Base-by-base conservation (phyloP, 495 filamentous ascomycete species). In the Trichodelitschia bisporula region DNA sequence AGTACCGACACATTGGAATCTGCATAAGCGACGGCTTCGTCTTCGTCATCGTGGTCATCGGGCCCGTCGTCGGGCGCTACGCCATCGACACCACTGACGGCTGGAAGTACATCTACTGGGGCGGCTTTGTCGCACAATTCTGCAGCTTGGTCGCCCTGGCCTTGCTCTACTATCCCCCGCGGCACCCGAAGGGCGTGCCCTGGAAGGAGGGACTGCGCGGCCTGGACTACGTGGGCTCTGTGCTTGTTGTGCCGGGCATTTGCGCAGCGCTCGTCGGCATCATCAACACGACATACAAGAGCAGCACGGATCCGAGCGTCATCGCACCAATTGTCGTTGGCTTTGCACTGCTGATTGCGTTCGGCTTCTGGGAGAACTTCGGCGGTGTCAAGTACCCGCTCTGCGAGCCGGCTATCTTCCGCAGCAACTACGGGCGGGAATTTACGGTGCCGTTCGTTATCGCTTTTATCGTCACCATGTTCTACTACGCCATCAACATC, bases 201-300 rank as follows among this genome's bases (percentile, higher is more conserved):
- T 50, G 45, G 43, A 28, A 34, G 14, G 43, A 50, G 26, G 47
- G 37, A 1, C 28, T 40, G 12, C 27, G 33, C 11, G 46, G 41
- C 2, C 36, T 50, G 2, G 47, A 50, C 27, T 50, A 49, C 26
- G 44, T 43, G n/a, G 47, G 47, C 6, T 34, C 40, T 17, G 32
- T 34, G 0, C 32, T 50, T 15, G 36, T 48, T 25, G 28, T 43
- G 11, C 40, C 45, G 12, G 40, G 48, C 2, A 47, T 52, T 10
- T 54, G 51, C 37, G 37, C 52, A 20, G 43, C 29, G 11, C 36
- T 47, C 15, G 44, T 47, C 18, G 44, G 41, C 13, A 47, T 47
- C 34, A 44, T 47, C 34, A 44, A 44, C 32, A 47, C 44, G 3
- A 47, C 44, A 12, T 39, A 42, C 28, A 42, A 39, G 33, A 18